Conservation (phyloP, 371 early-diverging fungal genomes). For the Nematocida minor region DNA sequence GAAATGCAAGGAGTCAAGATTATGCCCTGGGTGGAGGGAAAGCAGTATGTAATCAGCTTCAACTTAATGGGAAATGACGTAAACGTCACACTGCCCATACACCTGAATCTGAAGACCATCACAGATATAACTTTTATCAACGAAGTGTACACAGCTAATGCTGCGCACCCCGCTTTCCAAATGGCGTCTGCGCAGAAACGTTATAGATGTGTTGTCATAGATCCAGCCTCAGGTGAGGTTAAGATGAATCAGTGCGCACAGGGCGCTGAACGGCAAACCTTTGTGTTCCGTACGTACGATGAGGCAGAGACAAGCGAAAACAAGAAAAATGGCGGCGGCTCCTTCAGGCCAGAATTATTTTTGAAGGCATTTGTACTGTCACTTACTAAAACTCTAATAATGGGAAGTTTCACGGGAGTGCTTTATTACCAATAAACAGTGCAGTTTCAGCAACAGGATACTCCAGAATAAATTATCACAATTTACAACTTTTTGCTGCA, state of each 20-base stretch:
- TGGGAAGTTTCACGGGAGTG: not conserved
- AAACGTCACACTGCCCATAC: slow-evolving; percentile 21
- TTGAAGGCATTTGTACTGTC: too few relatives aligned
- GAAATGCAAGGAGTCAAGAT: not conserved
- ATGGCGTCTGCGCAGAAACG: slow-evolving; percentile 4
- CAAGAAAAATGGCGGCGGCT: not conserved
- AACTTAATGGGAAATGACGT: slow-evolving; percentile 33
- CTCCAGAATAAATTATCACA: not conserved
- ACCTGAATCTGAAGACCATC: not conserved
- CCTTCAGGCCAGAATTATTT: too few relatives aligned
- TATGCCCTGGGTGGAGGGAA: slow-evolving; percentile 26
- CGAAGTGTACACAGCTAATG: slow-evolving; percentile 11
- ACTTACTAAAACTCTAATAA: not conserved
- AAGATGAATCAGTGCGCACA: not conserved
- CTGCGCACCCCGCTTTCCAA: slow-evolving; percentile 5
- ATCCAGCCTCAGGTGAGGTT: not conserved
- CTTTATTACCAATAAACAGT: not conserved
- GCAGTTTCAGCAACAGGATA: not conserved
- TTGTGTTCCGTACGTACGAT: slow-evolving; percentile 2
- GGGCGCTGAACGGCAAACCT: slow-evolving; percentile 23
- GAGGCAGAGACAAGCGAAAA: slow-evolving; percentile 19
- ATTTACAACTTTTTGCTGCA: too few relatives aligned
- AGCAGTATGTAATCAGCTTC: slow-evolving; percentile 11
- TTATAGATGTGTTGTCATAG: slow-evolving; percentile 22
- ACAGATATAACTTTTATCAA: slow-evolving; percentile 6